phyloP scores from a whole-genome alignment of 805 yeast genomes.

The Schizosaccharomyces cryophilus region DNA sequence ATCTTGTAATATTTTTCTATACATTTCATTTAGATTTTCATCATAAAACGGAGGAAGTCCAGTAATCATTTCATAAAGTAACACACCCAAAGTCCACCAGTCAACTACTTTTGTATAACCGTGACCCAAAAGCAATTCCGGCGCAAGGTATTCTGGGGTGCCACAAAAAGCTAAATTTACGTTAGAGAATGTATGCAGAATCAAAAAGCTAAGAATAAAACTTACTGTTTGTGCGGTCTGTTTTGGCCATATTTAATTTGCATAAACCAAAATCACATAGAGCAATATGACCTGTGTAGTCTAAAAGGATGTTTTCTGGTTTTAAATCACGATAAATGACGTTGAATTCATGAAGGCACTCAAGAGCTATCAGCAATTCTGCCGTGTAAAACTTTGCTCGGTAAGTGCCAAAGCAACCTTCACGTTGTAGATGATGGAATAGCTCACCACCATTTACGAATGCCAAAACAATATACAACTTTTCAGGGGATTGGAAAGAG shows the following conservation, averaged over 20 bases:
- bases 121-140: slow-evolving; percentile 70
- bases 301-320: slow-evolving; percentile 84
- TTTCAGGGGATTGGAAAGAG: slow-evolving; percentile 92
- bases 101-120: slow-evolving; percentile 92
- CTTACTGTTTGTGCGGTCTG: slow-evolving; percentile 31
- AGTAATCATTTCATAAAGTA: slow-evolving; percentile 84
- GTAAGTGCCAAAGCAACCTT: slow-evolving; percentile 68
- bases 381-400: slow-evolving; percentile 86
- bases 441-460: slow-evolving; percentile 94
- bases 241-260: slow-evolving; percentile 77
- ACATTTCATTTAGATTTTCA: slow-evolving; percentile 81
- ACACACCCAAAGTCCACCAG: slow-evolving; percentile 95
- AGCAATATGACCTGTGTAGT: slow-evolving; percentile 94
- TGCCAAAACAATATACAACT: slow-evolving; percentile 67
- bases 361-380: slow-evolving; percentile 77
- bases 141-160: slow-evolving; percentile 92
- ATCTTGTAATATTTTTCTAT: slow-evolving; percentile 72
- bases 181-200: background rate
- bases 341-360: slow-evolving; percentile 69
- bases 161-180: slow-evolving; percentile 57
- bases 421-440: slow-evolving; percentile 78
- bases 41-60: slow-evolving; percentile 95
- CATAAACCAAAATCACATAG: slow-evolving; percentile 92
- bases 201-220: background rate
- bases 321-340: slow-evolving; percentile 88